phyloP scores from a whole-genome alignment of 768 basidiomycete genomes.

The Chalciporus chontae region DNA sequence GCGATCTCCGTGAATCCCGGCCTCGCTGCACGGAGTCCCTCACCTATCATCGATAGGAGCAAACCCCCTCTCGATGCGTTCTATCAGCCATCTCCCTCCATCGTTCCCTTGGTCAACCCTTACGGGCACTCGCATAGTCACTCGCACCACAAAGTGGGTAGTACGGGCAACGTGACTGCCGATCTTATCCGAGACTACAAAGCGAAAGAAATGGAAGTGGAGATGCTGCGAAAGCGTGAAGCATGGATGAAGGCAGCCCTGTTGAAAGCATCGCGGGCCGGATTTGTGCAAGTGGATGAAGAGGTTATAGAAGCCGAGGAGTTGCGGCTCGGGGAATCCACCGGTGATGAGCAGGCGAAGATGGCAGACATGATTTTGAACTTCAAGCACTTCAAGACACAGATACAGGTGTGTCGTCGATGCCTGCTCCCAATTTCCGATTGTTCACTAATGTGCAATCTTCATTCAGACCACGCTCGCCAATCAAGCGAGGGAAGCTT shows the following conservation, averaged over 20 bases:
- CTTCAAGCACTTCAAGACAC: constrained; percentile 86
- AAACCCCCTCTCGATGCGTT: constrained; percentile 62
- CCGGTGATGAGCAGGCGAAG: constrained; percentile 43
- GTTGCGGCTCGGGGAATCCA: constrained; percentile 32
- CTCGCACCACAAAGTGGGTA: constrained; percentile 38
- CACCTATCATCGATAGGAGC: constrained; percentile 52
- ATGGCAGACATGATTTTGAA: constrained; percentile 70
- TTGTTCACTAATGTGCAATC: neutral
- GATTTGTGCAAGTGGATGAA: constrained; percentile 67
- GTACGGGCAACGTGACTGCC: constrained; percentile 65
- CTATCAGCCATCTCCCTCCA: constrained; percentile 39
- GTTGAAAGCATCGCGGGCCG: constrained; percentile 67
- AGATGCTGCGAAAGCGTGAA: constrained; percentile 70
- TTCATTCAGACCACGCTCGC: constrained; percentile 57
- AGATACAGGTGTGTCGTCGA: constrained; percentile 65
- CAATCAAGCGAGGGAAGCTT: constrained; percentile 72
- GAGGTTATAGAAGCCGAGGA: constrained; percentile 39
- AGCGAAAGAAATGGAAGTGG: constrained; percentile 78
- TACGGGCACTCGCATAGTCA: constrained; percentile 41
- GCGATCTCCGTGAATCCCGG: constrained; percentile 50
- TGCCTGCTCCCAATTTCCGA: neutral
- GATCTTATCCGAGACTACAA: constrained; percentile 80
- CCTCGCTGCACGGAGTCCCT: constrained; percentile 50
- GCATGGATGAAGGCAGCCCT: constrained; percentile 85
- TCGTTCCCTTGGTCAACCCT: constrained; percentile 49